phyloP scores from a whole-genome alignment of 352 stramenopile species.

The Phytophthora capsici region DNA sequence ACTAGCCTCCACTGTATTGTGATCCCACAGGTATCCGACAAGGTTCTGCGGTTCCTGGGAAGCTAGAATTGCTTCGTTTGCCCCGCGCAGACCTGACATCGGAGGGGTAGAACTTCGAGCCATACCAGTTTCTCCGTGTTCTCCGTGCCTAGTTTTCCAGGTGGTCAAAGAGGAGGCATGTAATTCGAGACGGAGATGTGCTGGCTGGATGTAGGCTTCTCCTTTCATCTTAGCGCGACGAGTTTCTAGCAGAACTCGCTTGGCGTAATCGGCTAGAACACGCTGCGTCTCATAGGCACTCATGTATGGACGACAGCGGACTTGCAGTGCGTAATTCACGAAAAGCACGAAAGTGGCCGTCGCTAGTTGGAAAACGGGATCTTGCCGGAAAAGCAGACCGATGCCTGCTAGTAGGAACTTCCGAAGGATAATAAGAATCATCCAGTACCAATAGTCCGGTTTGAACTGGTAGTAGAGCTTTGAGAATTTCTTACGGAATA shows the following conservation, averaged over 20 bases:
- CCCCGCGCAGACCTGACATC: constrained; percentile 18
- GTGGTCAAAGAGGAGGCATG: constrained; percentile 38
- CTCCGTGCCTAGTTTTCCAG: constrained; percentile 42
- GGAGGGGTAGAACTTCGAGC: constrained; percentile 10
- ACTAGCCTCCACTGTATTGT: constrained; percentile 81
- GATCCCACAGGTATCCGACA: constrained; percentile 73
- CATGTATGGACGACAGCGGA: constrained; percentile 81
- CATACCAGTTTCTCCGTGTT: constrained; percentile 27
- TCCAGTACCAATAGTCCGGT: constrained; percentile 82
- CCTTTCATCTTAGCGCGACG: constrained; percentile 59
- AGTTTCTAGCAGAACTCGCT: constrained; percentile 55
- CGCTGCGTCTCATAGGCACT: constrained; percentile 63
- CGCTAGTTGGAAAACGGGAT: constrained; percentile 77
- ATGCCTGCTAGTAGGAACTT: constrained; percentile 77
- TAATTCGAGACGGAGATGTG: constrained; percentile 55
- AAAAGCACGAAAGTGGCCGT: constrained; percentile 82
- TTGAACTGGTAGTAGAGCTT: constrained; percentile 92
- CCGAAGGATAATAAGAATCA: constrained; percentile 79
- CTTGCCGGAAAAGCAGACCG: constrained; percentile 75
- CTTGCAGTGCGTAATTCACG: constrained; percentile 76
- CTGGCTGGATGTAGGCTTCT: constrained; percentile 58
- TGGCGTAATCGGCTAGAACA: constrained; percentile 66
- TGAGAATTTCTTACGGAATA: constrained; percentile 78
- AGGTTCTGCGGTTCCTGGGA: constrained; percentile 50
- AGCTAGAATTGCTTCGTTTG: constrained; percentile 37